phyloP scores from a whole-genome alignment of 805 yeast genomes.

The Kodamaea kakaduensis region DNA sequence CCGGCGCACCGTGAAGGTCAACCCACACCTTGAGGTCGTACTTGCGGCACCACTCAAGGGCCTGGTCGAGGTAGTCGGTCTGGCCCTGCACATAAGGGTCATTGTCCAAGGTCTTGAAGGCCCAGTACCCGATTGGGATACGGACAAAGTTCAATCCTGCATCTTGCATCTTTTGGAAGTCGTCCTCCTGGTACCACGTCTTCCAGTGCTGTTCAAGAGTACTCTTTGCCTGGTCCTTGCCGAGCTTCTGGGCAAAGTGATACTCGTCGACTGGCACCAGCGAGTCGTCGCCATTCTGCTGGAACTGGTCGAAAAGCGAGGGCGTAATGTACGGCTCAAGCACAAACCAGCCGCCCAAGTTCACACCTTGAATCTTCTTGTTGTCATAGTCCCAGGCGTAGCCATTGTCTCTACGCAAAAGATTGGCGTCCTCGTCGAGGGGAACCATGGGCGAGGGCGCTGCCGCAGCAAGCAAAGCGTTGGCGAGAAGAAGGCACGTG shows the following conservation, averaged over 20 bases:
- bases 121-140: conserved; percentile 96
- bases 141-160: conserved; percentile 81
- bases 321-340: conserved; percentile 87
- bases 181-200: conserved; percentile 69
- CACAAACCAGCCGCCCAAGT: conserved; percentile 88
- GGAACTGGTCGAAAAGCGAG: conserved; percentile 52
- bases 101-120: conserved; percentile 52
- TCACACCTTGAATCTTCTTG: conserved; percentile 58
- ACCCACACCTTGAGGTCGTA: conserved; percentile 75
- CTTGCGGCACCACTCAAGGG: conserved; percentile 68
- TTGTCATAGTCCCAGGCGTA: conserved; percentile 27
- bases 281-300: conserved; percentile 26
- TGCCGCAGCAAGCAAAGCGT: conserved; percentile 4
- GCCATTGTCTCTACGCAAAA: conserved; percentile 1
- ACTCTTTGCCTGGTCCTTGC: conserved; percentile 50
- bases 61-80: conserved; percentile 64
- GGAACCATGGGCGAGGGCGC: not conserved
- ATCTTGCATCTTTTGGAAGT: conserved; percentile 54
- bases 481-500: conserved; percentile 4
- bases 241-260: conserved; percentile 58
- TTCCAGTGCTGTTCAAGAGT: conserved; percentile 71
- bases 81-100: conserved; percentile 93
- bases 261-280: conserved; percentile 79
- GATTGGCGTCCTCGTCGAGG: conserved; percentile 1
- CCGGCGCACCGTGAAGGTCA: conserved; percentile 95